These are phyloP conservation scores for Westerdykella aurantiaca DNA, from an alignment of 2,329 filamentous ascomycete species.

Conservation along the genomic window DNA sequence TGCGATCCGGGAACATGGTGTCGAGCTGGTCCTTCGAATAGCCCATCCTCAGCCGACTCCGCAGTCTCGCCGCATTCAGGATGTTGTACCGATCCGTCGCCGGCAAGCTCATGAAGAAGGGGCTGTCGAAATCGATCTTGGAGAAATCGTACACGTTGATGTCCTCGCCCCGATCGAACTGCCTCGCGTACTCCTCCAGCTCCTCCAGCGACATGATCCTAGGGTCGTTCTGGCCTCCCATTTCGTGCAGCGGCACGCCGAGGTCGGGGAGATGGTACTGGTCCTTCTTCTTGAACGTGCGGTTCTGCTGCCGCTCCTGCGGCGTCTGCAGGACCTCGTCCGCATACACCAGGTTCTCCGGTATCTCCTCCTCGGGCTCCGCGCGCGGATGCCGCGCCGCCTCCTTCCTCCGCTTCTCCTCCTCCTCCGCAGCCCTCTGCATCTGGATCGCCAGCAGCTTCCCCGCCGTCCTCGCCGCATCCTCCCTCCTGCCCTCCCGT, in stretches of 20 bases:
- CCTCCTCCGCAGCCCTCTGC: conserved; percentile 82
- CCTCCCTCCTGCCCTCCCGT: conserved; percentile 82
- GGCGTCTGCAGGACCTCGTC: conserved; percentile 81
- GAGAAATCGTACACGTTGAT: conserved; percentile 86
- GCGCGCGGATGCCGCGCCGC: conserved; percentile 35
- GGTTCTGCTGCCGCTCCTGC: conserved; percentile 65
- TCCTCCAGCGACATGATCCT: conserved; percentile 95
- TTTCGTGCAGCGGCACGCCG: conserved; percentile 68
- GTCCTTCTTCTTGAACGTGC: conserved; percentile 85
- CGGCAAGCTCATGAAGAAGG: conserved; percentile 90
- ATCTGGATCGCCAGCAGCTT: conserved; percentile 92
- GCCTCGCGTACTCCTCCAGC: conserved; percentile 84
- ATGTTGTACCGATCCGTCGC: conserved; percentile 94
- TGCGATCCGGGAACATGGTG: conserved; percentile 92
- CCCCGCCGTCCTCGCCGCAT: conserved; percentile 85
- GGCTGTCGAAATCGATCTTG: conserved; percentile 95
- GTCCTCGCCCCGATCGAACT: conserved; percentile 89
- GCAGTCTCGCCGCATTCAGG: conserved; percentile 81
- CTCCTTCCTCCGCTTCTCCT: conserved; percentile 60
- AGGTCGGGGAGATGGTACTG: conserved; percentile 92
- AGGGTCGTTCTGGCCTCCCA: conserved; percentile 87
- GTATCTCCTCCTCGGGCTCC: conserved; percentile 59
- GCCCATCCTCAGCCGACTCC: conserved; percentile 89
- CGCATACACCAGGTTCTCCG: conserved; percentile 75
- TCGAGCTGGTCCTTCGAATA: conserved; percentile 94